phyloP scores from a whole-genome alignment of 202 grass and related monocot genomes.

The Panicum hallii region DNA sequence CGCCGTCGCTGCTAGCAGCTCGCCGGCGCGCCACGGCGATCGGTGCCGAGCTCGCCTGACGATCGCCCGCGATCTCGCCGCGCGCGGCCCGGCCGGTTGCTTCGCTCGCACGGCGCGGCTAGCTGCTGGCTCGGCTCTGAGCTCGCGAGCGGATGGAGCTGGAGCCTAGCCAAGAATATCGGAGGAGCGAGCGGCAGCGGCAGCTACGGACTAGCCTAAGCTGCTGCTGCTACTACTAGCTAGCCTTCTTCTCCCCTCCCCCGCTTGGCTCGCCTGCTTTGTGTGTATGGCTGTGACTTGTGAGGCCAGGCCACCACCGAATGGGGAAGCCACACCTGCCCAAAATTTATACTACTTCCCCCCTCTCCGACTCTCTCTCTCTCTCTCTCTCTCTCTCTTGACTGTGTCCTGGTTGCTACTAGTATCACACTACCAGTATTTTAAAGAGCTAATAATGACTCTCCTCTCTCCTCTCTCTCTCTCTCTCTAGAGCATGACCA shows the following conservation, averaged over 20 bases:
- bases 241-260: neutral
- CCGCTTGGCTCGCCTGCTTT: neutral
- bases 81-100: neutral
- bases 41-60: neutral
- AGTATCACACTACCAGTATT: neutral
- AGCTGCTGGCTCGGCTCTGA: neutral
- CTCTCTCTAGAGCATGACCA: neutral
- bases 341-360: slow-evolving; percentile 56
- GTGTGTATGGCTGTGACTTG: slow-evolving; percentile 40
- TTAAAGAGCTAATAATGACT: slow-evolving; percentile 19
- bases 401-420: slow-evolving; percentile 21
- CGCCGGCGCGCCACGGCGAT: neutral
- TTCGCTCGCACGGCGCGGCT: neutral
- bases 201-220: slow-evolving; percentile 7
- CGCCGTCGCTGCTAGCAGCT: neutral
- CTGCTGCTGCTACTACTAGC: neutral
- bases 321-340: slow-evolving; percentile 52
- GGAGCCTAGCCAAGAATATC: slow-evolving; percentile 15
- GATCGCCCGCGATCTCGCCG: slow-evolving; percentile 1
- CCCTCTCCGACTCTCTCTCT: neutral
- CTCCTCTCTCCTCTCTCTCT: neutral
- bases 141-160: neutral
- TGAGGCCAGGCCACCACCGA: slow-evolving; percentile 53
- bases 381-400: neutral
- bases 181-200: neutral